phyloP scores from a whole-genome alignment of 2,329 filamentous ascomycete species.

The Coniosporium tulheliwenetii region DNA sequence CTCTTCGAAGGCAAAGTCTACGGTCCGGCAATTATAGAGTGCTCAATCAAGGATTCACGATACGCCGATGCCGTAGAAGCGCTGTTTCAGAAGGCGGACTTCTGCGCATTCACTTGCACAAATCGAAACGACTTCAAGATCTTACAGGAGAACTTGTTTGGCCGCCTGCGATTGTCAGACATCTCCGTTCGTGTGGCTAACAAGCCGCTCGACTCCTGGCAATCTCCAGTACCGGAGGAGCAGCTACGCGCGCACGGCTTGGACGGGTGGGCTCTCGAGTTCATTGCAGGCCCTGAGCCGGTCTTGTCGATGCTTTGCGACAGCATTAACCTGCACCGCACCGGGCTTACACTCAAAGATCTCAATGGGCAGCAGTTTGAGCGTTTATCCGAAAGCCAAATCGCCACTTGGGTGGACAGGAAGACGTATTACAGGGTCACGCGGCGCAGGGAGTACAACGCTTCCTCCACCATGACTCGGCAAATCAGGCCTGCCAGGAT shows the following conservation, averaged over 20 bases:
- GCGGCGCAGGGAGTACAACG: constrained; percentile 64
- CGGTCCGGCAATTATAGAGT: constrained; percentile 66
- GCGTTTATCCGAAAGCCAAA: constrained; percentile 40
- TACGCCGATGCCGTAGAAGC: constrained; percentile 49
- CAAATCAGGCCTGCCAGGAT: constrained; percentile 44
- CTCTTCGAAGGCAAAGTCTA: constrained; percentile 63
- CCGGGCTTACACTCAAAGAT: constrained; percentile 47
- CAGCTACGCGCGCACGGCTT: constrained; percentile 48
- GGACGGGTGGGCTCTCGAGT: constrained; percentile 67
- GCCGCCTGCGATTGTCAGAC: constrained; percentile 48
- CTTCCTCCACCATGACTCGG: constrained; percentile 52
- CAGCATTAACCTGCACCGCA: constrained; percentile 51
- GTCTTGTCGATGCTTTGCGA: constrained; percentile 81
- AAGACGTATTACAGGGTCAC: constrained; percentile 47
- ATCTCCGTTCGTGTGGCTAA: constrained; percentile 54
- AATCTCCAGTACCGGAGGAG: constrained; percentile 35
- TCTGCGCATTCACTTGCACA: constrained; percentile 57
- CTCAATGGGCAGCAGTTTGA: constrained; percentile 53
- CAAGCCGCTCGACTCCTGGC: constrained; percentile 38
- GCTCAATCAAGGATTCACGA: constrained; percentile 57
- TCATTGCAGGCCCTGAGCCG: constrained; percentile 61
- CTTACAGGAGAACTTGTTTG: constrained; percentile 50
- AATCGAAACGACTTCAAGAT: constrained; percentile 58
- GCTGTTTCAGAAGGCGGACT: constrained; percentile 36
- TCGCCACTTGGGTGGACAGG: constrained; percentile 57